Base-by-base conservation (phyloP, 2,329 filamentous ascomycete species). In the Fusarium camptoceras region DNA sequence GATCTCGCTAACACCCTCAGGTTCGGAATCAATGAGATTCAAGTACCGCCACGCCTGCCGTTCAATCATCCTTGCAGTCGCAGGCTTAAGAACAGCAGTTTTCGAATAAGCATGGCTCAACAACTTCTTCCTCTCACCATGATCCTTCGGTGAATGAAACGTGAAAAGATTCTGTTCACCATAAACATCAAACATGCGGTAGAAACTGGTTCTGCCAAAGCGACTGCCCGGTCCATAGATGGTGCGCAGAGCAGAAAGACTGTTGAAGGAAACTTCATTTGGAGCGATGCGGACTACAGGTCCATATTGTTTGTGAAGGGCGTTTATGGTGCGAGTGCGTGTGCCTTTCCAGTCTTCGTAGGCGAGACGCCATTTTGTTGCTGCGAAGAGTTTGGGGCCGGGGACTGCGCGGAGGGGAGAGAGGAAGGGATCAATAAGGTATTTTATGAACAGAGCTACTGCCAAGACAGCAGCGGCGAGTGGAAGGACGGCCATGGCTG, bases 161-260 rank as follows among this genome's bases (percentile, higher is more conserved):
- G 84, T 85, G 71, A 88, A 88, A 4, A 88, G 70, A 55, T 87
- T 87, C 72, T 81, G 82, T 12, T 78, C 78, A 0, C 84, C 84
- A 51, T 86, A 87, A 0, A 81, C 83, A 66, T 87, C 84, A 61
- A 88, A 88, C 83, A 88, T 87, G 46, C 82, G 80, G 58, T 88
- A 88, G 69, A 87, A 88, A 2, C 54, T 48, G 0, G 85, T 85
- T 41, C 85, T 76, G 42, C 83, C 84, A 58, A 84, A 88, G 1
- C 81, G 81, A 47, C 80, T 84, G 2, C 86, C 86, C 2, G 86
- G 82, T 0, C 86, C 85, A 73, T 88, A 88, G 24, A 88, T 87
- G 1, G 81, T 81, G n/a, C 82, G 80, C 39, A 87, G 65, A 0
- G 85, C 86, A 0, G 81, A 75, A 1, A 85, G 75, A 8, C 74